Base-by-base conservation (phyloP, 2,329 filamentous ascomycete species). In the Penicillium sp. region DNA sequence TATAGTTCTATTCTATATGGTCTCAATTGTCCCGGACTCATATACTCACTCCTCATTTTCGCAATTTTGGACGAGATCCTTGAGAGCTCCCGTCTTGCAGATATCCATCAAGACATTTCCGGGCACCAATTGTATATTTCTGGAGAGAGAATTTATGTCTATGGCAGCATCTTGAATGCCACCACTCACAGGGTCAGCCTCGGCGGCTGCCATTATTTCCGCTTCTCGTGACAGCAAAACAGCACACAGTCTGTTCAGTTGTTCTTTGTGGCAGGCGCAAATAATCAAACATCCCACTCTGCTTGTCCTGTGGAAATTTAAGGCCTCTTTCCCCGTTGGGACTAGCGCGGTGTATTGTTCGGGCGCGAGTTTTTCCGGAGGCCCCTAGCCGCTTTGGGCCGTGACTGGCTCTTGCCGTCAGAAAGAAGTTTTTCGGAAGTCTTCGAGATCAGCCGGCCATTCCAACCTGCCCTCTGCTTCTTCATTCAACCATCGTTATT, bases 361-460 rank as follows among this genome's bases (percentile, higher is more conserved):
- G 30, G 28, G 1, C 4, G 2, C 18, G 28, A 53, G 35, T 53
- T 60, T 49, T 58, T 60, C 59, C 59, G 52, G 38, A 23, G n/a
- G 54, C 40, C 33, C 28, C 30, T 21, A 43, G 14, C 42, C 49
- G n/a, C 14, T 50, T 40, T 50, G 35, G 43, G 43, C 52, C 43
- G 52, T n/a, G 43, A 9, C 28, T 30, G 35, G 12, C 18, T 38
- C 49, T 59, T 55, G 49, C 55, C 54, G 64, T 71, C 70, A 71
- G 68, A 68, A 65, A 68, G 69, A 72, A 72, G 68, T 73, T 73
- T 72, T 72, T 53, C 50, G 23, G 21, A 47, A 42, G n/a, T 35
- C 46, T 26, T 47, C 46, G 20, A 43, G 21, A 43, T 43, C 40
- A 43, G 40, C 20, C 40, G 35, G 35, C 16, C 16, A 11, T 40